Base-by-base conservation (phyloP, 805 yeast genomes). In the Ogataea methanolica region DNA sequence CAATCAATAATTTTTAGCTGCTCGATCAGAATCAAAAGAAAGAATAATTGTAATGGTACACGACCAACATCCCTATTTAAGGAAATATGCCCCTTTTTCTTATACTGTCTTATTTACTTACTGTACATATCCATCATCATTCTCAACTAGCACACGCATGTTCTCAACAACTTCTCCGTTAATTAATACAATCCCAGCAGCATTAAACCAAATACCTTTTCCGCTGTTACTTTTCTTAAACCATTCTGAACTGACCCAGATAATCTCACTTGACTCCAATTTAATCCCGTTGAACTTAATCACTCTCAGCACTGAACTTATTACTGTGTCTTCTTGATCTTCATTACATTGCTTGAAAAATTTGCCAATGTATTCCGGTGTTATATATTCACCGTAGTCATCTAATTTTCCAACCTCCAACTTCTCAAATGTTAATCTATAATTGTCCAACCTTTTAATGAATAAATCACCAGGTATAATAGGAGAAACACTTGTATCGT, bases 401-500 rank as follows among this genome's bases (percentile, higher is more conserved):
- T 81, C 84, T 15, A 78, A 49, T 1, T 59, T 47, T 0, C 75
- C 76, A 1, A 65, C 56, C 7, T 47, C 49, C 19, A 81, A 49
- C 21, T 66, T 63, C 60, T 84, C 89, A 34, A 82, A 47, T 5
- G 62, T 58, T 15, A 80, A 37, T 39, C 81, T 64, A 5, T 76
- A 52, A 2, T 82, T 74, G 9, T 63, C 60, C 2, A 79, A 51
- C 14, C 61, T 58, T 1, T 71, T 71, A 35, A 77, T 52, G 69
- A 72, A 74, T 33, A 70, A 46, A 58, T 73, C 73, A 42, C 62
- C 55, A 2, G 57, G 60, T 1, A 48, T n/a, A 12, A 46, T 38
- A 1, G 47, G 49, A 16, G 39, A 36, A 19, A 36, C 15, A 19
- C 35, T 29, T 19, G 21, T 29, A 5, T 39, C 40, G 9, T 42